phyloP scores from a whole-genome alignment of 768 basidiomycete genomes.

The Paxillus ammoniavirescens region DNA sequence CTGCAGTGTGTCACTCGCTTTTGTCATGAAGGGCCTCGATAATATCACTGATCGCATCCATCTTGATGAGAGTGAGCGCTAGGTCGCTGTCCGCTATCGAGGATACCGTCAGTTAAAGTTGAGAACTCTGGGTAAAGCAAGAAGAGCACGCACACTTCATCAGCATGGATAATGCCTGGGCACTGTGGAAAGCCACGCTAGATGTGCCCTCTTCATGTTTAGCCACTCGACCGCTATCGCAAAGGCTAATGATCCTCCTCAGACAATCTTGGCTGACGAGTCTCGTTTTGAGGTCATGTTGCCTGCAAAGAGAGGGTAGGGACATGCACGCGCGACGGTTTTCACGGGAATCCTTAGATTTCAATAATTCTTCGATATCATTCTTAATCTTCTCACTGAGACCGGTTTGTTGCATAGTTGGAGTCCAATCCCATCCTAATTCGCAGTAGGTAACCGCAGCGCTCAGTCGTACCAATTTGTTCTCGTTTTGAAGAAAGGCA shows the following conservation, averaged over 20 bases:
- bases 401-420: constrained; percentile 1
- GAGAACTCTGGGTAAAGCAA: neutral
- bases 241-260: constrained; percentile 13
- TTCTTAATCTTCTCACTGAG: constrained; percentile 1
- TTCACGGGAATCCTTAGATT: constrained; percentile 6
- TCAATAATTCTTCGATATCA: constrained; percentile 17
- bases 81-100: constrained; percentile 13
- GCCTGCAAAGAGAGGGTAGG: constrained; percentile 29
- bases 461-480: constrained; percentile 21
- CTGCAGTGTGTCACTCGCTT: constrained; percentile 5
- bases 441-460: constrained; percentile 27
- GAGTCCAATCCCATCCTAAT: constrained; percentile 20
- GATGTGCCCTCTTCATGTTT: constrained; percentile 17
- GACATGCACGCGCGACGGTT: constrained; percentile 25
- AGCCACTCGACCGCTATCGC: constrained; percentile 7
- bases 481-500: constrained; percentile 11
- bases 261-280: constrained; percentile 19
- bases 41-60: constrained; percentile 18
- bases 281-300: constrained; percentile 4
- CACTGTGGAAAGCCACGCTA: constrained; percentile 20
- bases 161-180: constrained; percentile 26
- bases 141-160: constrained; percentile 17
- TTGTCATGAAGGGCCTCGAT: constrained; percentile 12
- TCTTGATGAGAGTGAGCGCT: constrained; percentile 12
- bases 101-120: neutral